Base-by-base conservation (phyloP, 805 yeast genomes). In the Hanseniaspora singularis region DNA sequence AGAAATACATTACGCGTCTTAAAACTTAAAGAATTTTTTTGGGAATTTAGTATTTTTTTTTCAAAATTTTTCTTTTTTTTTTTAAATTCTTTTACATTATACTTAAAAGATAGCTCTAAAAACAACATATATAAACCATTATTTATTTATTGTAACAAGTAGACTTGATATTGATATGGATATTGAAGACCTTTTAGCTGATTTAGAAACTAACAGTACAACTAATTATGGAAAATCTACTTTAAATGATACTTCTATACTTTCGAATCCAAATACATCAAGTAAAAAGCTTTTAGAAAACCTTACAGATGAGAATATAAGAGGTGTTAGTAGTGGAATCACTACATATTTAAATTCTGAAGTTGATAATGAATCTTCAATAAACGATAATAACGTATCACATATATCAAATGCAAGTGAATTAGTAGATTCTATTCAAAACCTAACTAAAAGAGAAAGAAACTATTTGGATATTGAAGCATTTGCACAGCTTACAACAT, bases 151-250 rank as follows among this genome's bases (percentile, higher is more conserved):
- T n/a, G n/a, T n/a, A n/a, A n/a, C n/a, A n/a, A n/a, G n/a, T n/a
- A n/a, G n/a, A n/a, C n/a, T n/a, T n/a, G n/a, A n/a, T n/a, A n/a
- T n/a, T n/a, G n/a, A n/a, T 32, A 72, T 76, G 66, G 76, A 80
- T 52, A 77, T 81, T 51, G 83, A 80, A 49, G 89, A 80, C 55
- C 80, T 81, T 51, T 65, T 82, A 39, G 69, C 70, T 38, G 87
- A 81, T 49, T 74, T 83, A 50, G 86, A 81, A 51, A 71, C 65
- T 31, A 63, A 34, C 40, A 39, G 15, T 26, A 40, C 36, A 12
- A 24, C 40, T 15, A 36, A 32, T 5, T 10, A 33, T 30, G 33
- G 37, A 11, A 22, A 28, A 34, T 34, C 36, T 2, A 34, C 31
- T 14, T 7, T 40, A 4, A 46, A 40, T 37, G 34, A 34, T 18